Base-by-base conservation (phyloP, 2,329 filamentous ascomycete genomes). In the Sclerotinia borealis region DNA sequence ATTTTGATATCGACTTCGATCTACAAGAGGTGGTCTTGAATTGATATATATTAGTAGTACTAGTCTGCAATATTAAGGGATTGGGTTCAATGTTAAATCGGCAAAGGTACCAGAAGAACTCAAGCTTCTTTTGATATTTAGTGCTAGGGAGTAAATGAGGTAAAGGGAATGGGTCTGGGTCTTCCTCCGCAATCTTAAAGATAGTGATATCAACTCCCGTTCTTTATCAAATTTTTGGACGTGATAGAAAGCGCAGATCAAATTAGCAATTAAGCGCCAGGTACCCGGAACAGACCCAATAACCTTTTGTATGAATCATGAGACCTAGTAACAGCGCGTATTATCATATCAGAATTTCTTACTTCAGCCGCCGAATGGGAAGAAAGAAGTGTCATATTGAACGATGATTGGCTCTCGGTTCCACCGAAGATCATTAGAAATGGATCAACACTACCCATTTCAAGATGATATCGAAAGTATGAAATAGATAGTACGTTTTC, bases 181-280 rank as follows among this genome's bases (percentile, higher is more conserved):
- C 29, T 29, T 45, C 27, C n/a, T 45, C 39, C 54, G 34, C 19
- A 45, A 56, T 56, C 27, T 31, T 45, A 10, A 45, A 39, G n/a
- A 17, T 36, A 45, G 39, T 56, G 52, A 34, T 39, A 56, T 56
- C 27, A 45, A 45, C 37, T 45, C 39, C 39, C n/a, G 27, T 31
- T 45, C 27, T 31, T 25, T 11, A 34, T 56, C 27, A 45, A 34
- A 34, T n/a, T 39, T 29, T 52, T 22, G 31, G 34, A 59, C 25
- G 25, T 34, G 36, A 41, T 22, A 15, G 39, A 36, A 29, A 55
- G 59, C 59, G 47, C 59, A 61, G 49, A 45, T 47, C 10, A 56
- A 29, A 36, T n/a, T 27, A 19, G 39, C 10, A 39, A 19, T 36
- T 55, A 61, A 61, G 49, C 59, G 59, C 59, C 59, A 61, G 59